Base-by-base conservation (phyloP, 495 filamentous ascomycete species). In the Penicillium mononematosum region DNA sequence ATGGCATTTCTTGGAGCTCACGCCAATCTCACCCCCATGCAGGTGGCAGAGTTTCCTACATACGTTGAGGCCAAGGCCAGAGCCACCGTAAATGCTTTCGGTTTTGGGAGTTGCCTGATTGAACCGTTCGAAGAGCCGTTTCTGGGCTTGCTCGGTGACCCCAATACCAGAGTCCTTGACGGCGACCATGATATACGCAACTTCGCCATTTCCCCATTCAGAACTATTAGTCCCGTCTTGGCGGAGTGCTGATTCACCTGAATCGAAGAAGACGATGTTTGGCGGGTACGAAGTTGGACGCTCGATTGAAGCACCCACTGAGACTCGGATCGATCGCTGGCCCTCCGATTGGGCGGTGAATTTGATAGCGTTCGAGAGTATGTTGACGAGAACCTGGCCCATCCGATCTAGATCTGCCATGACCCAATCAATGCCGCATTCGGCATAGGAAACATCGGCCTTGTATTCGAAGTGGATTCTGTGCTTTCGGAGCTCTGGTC, bases 21-120 rank as follows among this genome's bases (percentile, higher is more conserved):
- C 89, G 2, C 89, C 90, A 54, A 95, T 92, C 56, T 91, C 88
- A 6, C 91, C 91, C 20, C 90, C 90, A 73, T 92, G 89, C 12
- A 94, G 67, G 61, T 93, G 89, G 19, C 87, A 89, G 8, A 96
- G 74, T 52, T 86, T 83, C 38, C 88, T 77, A 29, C 85, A 90
- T 53, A 95, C 92, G 72, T 92, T 95, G 5, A 96, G 76, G 0
- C 91, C 91, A 3, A 96, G 78, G 0, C 91, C 91, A 5, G 85
- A 91, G 4, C 91, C 91, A 19, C 90, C 91, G 58, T 94, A 95
- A 38, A 88, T 82, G 1, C 89, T 82, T 55, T 93, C 88, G 0
- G 90, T 93, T 41, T 86, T 79, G 3, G 89, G 89, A 22, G 81
- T 87, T 0, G 88, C 87, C 71, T 94, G 90, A 4, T 86, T 88